Evolutionary conservation across 1,284 basidiomycete species (phyloP), one percentile per base, ranked within the genome.

Genomic region (Rhodofomes roseus): DNA sequence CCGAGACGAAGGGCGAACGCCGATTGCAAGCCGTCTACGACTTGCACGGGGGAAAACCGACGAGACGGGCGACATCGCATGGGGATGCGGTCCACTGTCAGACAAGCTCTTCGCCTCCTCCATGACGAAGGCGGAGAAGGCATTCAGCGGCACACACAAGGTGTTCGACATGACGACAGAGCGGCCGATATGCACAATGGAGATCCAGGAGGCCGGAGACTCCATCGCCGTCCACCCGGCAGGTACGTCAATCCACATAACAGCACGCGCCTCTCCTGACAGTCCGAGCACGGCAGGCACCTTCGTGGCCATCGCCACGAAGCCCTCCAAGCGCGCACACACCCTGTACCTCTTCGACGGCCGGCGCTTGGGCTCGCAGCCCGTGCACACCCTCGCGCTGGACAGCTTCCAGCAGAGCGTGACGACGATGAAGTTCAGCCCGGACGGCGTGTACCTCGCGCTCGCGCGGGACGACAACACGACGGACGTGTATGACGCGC

Each of bases 401-500:
- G 70, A 74, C 57, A 62, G 66, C 6, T 78, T 80, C 58, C 55
- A 64, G 4, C 65, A 71, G 37, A 83, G 86, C 66, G 77, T 89
- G 36, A 83, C 77, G 51, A 68, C 69, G 51, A 77, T 81, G 18
- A 65, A 73, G 1, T 86, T 83, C 67, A 87, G 86, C 65, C 79
- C 85, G 0, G 87, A 89, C 63, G 81, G 81, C 7, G 70, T 83
- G 5, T 82, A 84, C 63, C 74, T 90, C 5, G 84, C 86, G 4
- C 65, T 86, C 4, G 84, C 78, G 6, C 77, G 87, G 46, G 82
- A 71, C 48, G 86, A 90, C 66, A 86, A 89, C 63, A 68, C 67
- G 37, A 73, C 77, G 0, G 83, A 88, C 59, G 68, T 90, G 1
- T 90, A 89, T 63, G 88, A 90, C 66, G 66, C 78, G 7, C 80